Evolutionary conservation across 176 grass and related monocot species (phyloP), one percentile per base, ranked within the genome.

Genomic region (Tuctoria greenei): DNA sequence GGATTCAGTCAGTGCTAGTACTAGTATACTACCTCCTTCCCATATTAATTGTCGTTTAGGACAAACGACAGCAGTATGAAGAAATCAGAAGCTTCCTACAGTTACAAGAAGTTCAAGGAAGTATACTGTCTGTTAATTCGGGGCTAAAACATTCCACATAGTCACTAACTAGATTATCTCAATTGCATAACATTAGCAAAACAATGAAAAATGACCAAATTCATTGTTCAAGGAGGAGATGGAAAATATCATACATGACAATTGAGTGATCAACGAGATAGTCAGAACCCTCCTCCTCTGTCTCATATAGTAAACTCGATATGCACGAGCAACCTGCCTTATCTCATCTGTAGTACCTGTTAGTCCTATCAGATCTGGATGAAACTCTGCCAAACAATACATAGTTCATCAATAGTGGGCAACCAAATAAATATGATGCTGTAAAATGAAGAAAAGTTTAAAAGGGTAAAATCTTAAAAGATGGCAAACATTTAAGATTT

Each of bases 261-360:
- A 92, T 95, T 61, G 96, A 99, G 71, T 99, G 96, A 67, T 95
- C 96, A 20, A 99, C 92, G 41, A 99, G 96, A 41, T 99, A 99
- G 66, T 99, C 96, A 67, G 96, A 92, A 57, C 83, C 89, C 68
- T 92, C 87, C 65, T 95, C 91, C 69, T 90, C 85, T 15, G 95
- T 92, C 83, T 99, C 95, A 95, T 95, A 71, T 92, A 95, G 45
- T 95, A 99, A 82, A 95, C 95, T 68, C 87, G 68, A 63, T 86
- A 95, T 39, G 96, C 82, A 77, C 89, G 84, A 17, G 95, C 87
- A 82, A 90, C 87, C 67, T 95, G 63, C 44, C 80, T 86, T 78
- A 92, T 80, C 54, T 99, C 89, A 76, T 99, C 85, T 62, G 45
- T 8, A 0, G 76, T 83, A 42, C 92, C 96, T 41, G 96, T 95